Evolutionary conservation across 495 filamentous ascomycete species (phyloP), one percentile per base, ranked within the genome.

Genomic region (Cercophora sp.): DNA sequence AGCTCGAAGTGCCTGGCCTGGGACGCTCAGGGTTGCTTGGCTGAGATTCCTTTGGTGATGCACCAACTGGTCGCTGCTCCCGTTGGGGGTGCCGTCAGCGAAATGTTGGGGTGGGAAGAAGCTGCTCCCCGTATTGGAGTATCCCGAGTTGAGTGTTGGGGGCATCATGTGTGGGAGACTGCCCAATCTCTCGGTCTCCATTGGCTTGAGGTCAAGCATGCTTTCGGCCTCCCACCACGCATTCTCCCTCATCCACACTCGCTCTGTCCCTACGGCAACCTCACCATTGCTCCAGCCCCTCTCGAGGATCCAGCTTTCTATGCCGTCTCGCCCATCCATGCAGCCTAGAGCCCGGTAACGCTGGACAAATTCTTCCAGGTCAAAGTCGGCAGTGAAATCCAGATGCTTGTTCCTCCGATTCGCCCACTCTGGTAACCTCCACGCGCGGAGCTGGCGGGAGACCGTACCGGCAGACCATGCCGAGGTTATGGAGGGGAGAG

Each of bases 261-360:
- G 84, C 66, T 96, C 88, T 31, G 83, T 80, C 48, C 93, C 93
- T 35, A 98, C 76, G 18, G 94, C 81, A 2, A 96, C 92, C 63
- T 97, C 94, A 23, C 93, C 93, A 61, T 98, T 97, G 68, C 89
- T 96, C 93, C 93, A 98, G 2, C 93, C 94, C 36, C 93, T 83
- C 68, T 97, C 91, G 36, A 96, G 78, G 44, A 96, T 79, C 93
- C 93, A 98, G 65, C 82, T 95, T 58, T 97, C 89, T 42, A 96
- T 89, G 42, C 94, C 94, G 60, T 98, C 93, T 36, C 83, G 79
- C 42, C 94, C 93, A 61, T 94, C 90, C 54, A 85, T 78, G 65
- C 93, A 98, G 15, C 93, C 93, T 8, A 98, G 78, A 9, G 81
- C 77, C 20, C 82, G 71, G 64, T 96, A 98, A 19, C 94, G 82